A percentile compares a stretch with the other conserved stretches of the same genome.
phyloP scores from a whole-genome alignment of 306 rosid species.

The Corylus americana region DNA sequence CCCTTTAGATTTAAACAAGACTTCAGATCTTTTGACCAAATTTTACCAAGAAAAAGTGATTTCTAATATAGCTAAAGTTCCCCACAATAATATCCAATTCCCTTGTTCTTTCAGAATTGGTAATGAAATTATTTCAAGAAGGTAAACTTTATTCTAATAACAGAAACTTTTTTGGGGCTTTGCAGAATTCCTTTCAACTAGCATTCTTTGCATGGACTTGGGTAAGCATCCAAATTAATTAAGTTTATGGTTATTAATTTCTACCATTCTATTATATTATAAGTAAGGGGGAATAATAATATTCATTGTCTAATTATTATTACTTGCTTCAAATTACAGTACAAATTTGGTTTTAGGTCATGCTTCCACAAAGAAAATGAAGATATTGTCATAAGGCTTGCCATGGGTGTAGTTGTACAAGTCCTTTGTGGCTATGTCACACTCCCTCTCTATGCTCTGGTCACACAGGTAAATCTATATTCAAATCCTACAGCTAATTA shows the following conservation, averaged over 20 bases:
- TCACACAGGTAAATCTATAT: slow-evolving; percentile 46
- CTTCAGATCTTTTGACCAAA: neutral
- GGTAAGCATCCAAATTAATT: slow-evolving; percentile 36
- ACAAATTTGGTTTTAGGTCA: slow-evolving; percentile 54
- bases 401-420: slow-evolving; percentile 43
- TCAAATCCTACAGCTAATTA: too few relatives aligned
- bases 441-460: slow-evolving; percentile 65
- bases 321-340: slow-evolving; percentile 20
- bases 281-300: neutral
- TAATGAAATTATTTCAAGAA: neutral
- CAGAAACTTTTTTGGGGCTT: neutral
- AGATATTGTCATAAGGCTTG: slow-evolving; percentile 44
- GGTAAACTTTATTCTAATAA: neutral
- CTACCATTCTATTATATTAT: neutral
- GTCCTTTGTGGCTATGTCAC: slow-evolving; percentile 62
- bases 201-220: slow-evolving; percentile 67
- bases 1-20: too few relatives aligned
- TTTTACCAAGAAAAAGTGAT: neutral
- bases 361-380: slow-evolving; percentile 54
- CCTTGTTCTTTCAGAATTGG: too few relatives aligned
- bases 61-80: too few relatives aligned
- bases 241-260: neutral
- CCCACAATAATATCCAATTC: too few relatives aligned
- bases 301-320: neutral
- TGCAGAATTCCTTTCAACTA: slow-evolving; percentile 67